Base-by-base conservation (phyloP, 352 stramenopile species). In the Phytophthora fragariae region DNA sequence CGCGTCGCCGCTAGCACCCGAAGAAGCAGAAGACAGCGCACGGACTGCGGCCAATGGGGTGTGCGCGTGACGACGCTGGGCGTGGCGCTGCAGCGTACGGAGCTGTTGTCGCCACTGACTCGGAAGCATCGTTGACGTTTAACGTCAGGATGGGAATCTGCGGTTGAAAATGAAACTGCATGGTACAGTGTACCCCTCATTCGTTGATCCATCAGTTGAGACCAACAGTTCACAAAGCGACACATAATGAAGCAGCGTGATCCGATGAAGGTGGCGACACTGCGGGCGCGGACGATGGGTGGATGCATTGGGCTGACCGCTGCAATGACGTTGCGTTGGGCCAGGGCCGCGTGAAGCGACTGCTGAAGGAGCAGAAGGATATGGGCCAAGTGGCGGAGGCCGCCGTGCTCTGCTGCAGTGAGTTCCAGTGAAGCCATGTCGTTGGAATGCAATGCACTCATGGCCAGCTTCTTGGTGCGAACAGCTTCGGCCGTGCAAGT, bases 331-430 rank as follows among this genome's bases (percentile, higher is more conserved):
- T 50, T 57, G 29, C 41, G 33, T 2, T 58, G 2, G 44, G 2
- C 15, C 27, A 90, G 83, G 78, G 84, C 4, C 84, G 85, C 46
- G 83, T 93, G 54, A 92, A 92, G 84, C 81, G 81, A 31, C 57
- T 93, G 41, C 77, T 93, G 46, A 81, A 79, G 44, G 82, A 87
- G 27, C 81, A 91, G 55, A 85, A 90, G 62, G 86, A 92, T 73
- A 92, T 92, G 83, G 86, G 86, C 2, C 83, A 91, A 80, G 75
- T 93, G 59, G 76, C 66, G 46, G 84, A 93, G 15, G 68, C 74
- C 15, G 83, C 84, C 5, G 71, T 87, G 53, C 50, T 85, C 17
- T 76, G 73, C 47, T 90, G 75, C 61, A 76, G 84, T 92, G 55
- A 53, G 73, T 63, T 44, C 5, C 15, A 27, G 39, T 62, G 35